These are phyloP conservation scores for Jaapia argillacea DNA, from an alignment of 768 basidiomycete species.

Conservation along the genomic window DNA sequence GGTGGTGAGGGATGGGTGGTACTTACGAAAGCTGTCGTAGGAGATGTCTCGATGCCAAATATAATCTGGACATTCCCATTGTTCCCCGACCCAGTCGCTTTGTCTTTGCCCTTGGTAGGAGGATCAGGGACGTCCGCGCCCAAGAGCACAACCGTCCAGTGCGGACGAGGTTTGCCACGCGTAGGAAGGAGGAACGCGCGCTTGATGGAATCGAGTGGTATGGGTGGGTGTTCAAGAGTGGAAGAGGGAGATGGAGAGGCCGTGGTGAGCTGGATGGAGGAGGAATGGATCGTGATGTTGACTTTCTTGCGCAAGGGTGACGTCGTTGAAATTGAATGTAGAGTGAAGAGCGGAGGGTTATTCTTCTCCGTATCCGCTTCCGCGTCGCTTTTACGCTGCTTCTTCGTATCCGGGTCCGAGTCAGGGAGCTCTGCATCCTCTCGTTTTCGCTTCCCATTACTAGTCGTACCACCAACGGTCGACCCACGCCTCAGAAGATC, in stretches of 20 bases:
- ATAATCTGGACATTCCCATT: conserved; percentile 43
- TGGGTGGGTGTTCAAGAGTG: conserved; percentile 39
- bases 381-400: not conserved
- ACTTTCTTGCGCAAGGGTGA: conserved; percentile 72
- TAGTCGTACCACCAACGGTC: no score
- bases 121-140: conserved; percentile 32
- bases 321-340: conserved; percentile 58
- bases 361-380: conserved; percentile 8
- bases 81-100: conserved; percentile 2
- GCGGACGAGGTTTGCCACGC: conserved; percentile 57
- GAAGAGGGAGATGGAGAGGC: conserved; percentile 36
- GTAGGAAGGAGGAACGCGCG: conserved; percentile 70
- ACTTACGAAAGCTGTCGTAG: conserved; percentile 33
- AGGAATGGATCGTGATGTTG: conserved; percentile 46
- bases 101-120: conserved; percentile 12
- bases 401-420: not conserved
- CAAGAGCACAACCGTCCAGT: conserved; percentile 65
- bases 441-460: not conserved
- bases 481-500: no score
- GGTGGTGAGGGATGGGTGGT: conserved; percentile 23
- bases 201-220: conserved; percentile 27
- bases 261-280: conserved; percentile 39
- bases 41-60: conserved; percentile 59
- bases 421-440: not conserved
- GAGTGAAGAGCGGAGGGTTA: conserved; percentile 41